Conservation (phyloP, 1,139 yeast genomes). For the Candida sojae region DNA sequence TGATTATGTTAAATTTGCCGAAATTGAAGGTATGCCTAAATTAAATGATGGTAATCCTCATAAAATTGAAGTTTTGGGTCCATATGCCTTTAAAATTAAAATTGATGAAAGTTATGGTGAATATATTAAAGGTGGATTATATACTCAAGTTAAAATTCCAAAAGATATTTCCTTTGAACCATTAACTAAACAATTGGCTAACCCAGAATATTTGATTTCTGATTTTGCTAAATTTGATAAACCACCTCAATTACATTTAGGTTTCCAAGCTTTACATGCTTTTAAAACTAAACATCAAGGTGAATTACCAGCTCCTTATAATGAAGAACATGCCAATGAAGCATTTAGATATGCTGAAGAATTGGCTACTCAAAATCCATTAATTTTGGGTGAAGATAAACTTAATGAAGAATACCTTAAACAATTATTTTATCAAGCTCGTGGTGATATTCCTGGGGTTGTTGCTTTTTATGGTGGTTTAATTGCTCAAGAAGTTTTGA, state of each 20-base stretch:
- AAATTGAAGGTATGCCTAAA: constrained; percentile 70
- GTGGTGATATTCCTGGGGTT: constrained; percentile 90
- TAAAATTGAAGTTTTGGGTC: constrained; percentile 86
- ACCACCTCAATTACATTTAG: constrained; percentile 86
- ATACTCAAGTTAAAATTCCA: constrained; percentile 91
- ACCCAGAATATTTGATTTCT: constrained; percentile 80
- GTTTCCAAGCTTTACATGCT: constrained; percentile 84
- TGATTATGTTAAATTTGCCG: constrained; percentile 83
- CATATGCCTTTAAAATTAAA: constrained; percentile 81
- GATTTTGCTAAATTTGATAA: constrained; percentile 95
- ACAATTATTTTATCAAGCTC: constrained; percentile 80
- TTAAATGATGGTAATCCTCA: constrained; percentile 73
- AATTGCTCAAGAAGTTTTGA: constrained; percentile 94
- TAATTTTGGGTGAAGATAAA: constrained; percentile 55
- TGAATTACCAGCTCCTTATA: constrained; percentile 73
- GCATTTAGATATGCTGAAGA: constrained; percentile 61
- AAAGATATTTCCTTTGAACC: constrained; percentile 60
- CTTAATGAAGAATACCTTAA: constrained; percentile 66
- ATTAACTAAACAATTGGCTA: constrained; percentile 59
- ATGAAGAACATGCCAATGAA: constrained; percentile 74
- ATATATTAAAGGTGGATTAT: constrained; percentile 83
- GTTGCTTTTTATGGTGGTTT: constrained; percentile 93
- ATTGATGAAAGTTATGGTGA: constrained; percentile 57
- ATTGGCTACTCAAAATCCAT: constrained; percentile 60
- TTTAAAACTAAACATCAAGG: constrained; percentile 67